Base-by-base conservation (phyloP, 2,329 filamentous ascomycete genomes). In the Purpureocillium lavendulum region DNA sequence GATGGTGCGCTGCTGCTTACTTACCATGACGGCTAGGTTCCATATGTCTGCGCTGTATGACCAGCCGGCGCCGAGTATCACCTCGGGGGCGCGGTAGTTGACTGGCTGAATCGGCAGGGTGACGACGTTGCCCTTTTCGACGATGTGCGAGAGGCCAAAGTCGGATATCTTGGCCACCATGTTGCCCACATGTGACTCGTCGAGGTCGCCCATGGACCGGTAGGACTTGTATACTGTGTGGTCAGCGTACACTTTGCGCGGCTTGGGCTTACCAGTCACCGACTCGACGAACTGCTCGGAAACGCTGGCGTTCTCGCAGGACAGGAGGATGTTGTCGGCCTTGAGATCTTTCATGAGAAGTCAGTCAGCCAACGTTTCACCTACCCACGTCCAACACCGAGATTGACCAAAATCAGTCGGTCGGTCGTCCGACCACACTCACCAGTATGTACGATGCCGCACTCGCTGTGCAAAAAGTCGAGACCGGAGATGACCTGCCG, bases 391-490 rank as follows among this genome's bases (percentile, higher is more conserved):
- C n/a, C n/a, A n/a, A n/a, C n/a, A n/a, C n/a, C n/a, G n/a, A n/a
- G n/a, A n/a, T n/a, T n/a, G 8, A n/a, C 32, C 10, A 11, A 29
- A 21, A 11, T 2, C 7, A 15, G 17, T n/a, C n/a, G n/a, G n/a
- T n/a, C n/a, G n/a, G n/a, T n/a, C n/a, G 21, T 10, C 21, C 21
- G 21, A 10, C 21, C 21, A 26, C 21, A 26, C 21, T 26, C 21
- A 26, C 21, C 21, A 26, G 21, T 26, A 26, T 71, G 66, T 17
- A 67, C 54, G 43, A 71, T 50, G 30, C 61, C 58, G 50, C 59
- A 62, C 44, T 67, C 60, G 4, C 53, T 58, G 45, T 70, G 65
- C 30, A 70, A 45, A 24, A 47, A 57, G 33, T 70, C 62, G 4
- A 69, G 57, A 17, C 63, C 66, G 30, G 57, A 56, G n/a, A 69